Percentiles rank a stretch among this genome's conserved stretches.
These are phyloP conservation scores for Andrographis paniculata DNA, from an alignment of 305 asterid species.

Conservation along the genomic window DNA sequence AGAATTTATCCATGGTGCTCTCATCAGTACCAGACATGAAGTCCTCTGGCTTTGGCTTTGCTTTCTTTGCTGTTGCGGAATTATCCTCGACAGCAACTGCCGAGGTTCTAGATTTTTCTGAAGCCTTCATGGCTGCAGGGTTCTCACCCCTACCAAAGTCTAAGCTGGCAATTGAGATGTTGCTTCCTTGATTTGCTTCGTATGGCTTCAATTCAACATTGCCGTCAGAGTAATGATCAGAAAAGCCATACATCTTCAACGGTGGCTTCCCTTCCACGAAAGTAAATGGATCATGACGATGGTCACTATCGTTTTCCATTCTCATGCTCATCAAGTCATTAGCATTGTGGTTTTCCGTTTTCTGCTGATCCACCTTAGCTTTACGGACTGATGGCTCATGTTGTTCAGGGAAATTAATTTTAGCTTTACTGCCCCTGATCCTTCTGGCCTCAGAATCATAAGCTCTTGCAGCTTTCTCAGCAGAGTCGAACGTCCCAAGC, in stretches of 20 bases:
- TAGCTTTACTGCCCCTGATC: conserved; percentile 90
- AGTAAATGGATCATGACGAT: conserved; percentile 32
- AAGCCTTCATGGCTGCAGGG: too few species aligned
- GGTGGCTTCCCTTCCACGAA: conserved; percentile 56
- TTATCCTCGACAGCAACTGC: too few species aligned
- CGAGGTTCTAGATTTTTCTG: too few species aligned
- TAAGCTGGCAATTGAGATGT: too few species aligned
- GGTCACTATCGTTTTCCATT: conserved; percentile 27
- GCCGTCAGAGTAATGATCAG: too few species aligned
- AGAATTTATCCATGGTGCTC: conserved; percentile 19
- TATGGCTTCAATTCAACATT: conserved; percentile 1
- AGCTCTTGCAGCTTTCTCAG: conserved; percentile 98
- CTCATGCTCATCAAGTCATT: conserved; percentile 26
- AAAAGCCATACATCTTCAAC: conserved; percentile 2
- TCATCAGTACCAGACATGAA: conserved; percentile 19
- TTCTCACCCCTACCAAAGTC: too few species aligned
- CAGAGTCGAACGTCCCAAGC: conserved; percentile 92
- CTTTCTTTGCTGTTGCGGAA: conserved; percentile 45
- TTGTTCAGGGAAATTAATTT: conserved; percentile 69
- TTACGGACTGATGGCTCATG: too few species aligned
- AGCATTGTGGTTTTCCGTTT: too few species aligned
- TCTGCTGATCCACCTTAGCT: too few species aligned
- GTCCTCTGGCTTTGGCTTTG: conserved; percentile 28
- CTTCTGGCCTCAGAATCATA: conserved; percentile 84
- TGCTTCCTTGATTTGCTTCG: too few species aligned